phyloP scores from a whole-genome alignment of 306 rosid genomes.

The Potentilla sterilis region DNA sequence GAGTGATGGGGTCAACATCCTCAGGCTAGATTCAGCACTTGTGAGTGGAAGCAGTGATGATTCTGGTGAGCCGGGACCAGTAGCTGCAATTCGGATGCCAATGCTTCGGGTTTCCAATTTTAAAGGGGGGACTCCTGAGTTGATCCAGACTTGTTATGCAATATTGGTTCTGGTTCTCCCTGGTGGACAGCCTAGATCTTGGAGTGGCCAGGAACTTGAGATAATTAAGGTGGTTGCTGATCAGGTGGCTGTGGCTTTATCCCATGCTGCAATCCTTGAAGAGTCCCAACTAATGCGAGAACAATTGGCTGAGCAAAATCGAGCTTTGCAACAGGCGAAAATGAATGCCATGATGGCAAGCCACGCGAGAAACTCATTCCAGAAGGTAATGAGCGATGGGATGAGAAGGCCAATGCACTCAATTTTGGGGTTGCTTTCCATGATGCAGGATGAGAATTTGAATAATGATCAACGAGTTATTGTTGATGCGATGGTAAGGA shows the following conservation, averaged over 20 bases:
- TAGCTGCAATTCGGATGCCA: constrained; percentile 96
- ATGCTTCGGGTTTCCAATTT: constrained; percentile 91
- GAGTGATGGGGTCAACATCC: constrained; percentile 60
- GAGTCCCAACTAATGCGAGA: constrained; percentile 99
- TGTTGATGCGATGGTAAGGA: constrained; percentile 82
- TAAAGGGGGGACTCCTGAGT: constrained; percentile 96
- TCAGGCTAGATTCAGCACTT: constrained; percentile 64
- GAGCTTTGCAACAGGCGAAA: constrained; percentile 84
- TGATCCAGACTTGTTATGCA: constrained; percentile 74
- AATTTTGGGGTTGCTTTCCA: constrained; percentile 84
- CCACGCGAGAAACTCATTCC: constrained; percentile 86
- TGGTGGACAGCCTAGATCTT: constrained; percentile 65
- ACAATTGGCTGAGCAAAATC: constrained; percentile 90
- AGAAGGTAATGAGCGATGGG: constrained; percentile 95
- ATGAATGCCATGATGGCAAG: constrained; percentile 98
- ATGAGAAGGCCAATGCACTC: constrained; percentile 99
- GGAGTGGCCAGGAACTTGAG: constrained; percentile 89
- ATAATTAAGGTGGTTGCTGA: constrained; percentile 97
- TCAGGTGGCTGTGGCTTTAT: constrained; percentile 98
- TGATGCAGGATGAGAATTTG: constrained; percentile 70
- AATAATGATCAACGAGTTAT: constrained; percentile 68
- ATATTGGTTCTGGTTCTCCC: constrained; percentile 93
- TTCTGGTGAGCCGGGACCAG: constrained; percentile 70
- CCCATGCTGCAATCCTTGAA: constrained; percentile 98
- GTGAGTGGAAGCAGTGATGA: constrained; percentile 62